phyloP scores from a whole-genome alignment of 257 asterid genomes.

The Leonotis leonurus region DNA sequence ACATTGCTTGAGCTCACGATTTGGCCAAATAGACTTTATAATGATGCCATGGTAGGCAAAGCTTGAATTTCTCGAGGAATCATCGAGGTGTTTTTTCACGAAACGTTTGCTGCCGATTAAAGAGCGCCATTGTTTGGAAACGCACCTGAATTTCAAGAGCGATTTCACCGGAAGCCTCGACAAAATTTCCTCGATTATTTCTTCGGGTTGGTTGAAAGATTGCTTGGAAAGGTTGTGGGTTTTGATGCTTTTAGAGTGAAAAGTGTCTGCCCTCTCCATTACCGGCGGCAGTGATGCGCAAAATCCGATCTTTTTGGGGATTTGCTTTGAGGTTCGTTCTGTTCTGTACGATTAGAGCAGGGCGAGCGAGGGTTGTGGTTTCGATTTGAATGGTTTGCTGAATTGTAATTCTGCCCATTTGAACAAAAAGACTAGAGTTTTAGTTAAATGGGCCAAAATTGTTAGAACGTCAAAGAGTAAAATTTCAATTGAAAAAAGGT shows the following conservation, averaged over 20 bases:
- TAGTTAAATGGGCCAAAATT: too few relatives aligned
- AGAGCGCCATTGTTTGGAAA: slow-evolving; percentile 40
- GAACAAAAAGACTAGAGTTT: too few relatives aligned
- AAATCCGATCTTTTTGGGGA: neutral
- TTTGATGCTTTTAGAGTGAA: neutral
- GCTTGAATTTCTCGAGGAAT: neutral
- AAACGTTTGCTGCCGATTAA: slow-evolving; percentile 26
- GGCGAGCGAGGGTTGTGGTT: too few relatives aligned
- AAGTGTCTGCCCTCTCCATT: neutral
- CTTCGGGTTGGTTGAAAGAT: slow-evolving; percentile 18
- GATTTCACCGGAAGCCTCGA: slow-evolving; percentile 35
- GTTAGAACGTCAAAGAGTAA: too few relatives aligned
- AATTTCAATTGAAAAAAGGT: too few relatives aligned
- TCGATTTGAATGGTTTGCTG: too few relatives aligned
- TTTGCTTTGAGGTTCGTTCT: neutral
- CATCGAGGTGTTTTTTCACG: slow-evolving; percentile 18
- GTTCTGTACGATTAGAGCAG: too few relatives aligned
- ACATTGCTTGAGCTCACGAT: slow-evolving; percentile 9
- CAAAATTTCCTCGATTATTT: slow-evolving; percentile 28
- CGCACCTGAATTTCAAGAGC: slow-evolving; percentile 39
- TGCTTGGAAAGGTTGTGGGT: neutral
- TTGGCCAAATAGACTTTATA: neutral
- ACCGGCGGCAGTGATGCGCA: neutral
- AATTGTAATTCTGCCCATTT: too few relatives aligned
- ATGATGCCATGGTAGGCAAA: slow-evolving; percentile 12